Conservation (phyloP, 768 basidiomycete genomes). For the Chalciporus piperatus region DNA sequence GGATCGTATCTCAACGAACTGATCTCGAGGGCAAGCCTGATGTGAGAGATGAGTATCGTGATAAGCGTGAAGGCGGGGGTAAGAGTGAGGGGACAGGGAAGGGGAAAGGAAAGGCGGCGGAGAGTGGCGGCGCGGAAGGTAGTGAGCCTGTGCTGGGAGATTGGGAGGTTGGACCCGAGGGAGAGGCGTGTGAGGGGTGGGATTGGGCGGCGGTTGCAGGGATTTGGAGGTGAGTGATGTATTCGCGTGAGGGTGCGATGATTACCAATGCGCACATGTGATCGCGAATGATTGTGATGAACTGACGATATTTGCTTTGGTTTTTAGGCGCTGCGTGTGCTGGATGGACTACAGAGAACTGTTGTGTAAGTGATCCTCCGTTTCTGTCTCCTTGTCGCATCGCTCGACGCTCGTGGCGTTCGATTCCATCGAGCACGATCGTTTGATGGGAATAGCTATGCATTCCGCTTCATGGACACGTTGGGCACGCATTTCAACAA, state of each 20-base stretch:
- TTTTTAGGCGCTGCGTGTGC: slow-evolving; percentile 48
- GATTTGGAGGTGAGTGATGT: slow-evolving; percentile 46
- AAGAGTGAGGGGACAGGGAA: slow-evolving; percentile 12
- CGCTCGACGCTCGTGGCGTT: too few relatives aligned
- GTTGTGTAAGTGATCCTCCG: slow-evolving; percentile 38
- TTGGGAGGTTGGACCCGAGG: slow-evolving; percentile 21
- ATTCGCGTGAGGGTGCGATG: not conserved
- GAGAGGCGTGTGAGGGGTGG: slow-evolving; percentile 41
- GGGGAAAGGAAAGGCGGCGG: not conserved
- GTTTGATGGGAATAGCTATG: not conserved
- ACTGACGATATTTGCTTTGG: slow-evolving; percentile 4
- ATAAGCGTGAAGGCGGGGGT: not conserved
- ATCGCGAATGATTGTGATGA: not conserved
- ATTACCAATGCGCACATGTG: not conserved
- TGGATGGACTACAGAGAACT: slow-evolving; percentile 60
- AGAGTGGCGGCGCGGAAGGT: not conserved
- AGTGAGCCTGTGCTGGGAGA: slow-evolving; percentile 5
- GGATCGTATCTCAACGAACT: slow-evolving; percentile 10
- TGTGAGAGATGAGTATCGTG: not conserved
- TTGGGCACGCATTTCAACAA: not conserved
- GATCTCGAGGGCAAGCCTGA: slow-evolving; percentile 12
- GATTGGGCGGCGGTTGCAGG: slow-evolving; percentile 60
- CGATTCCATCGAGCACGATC: too few relatives aligned
- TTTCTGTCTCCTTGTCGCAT: not conserved
- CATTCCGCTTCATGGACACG: too few relatives aligned